phyloP scores from a whole-genome alignment of 1,284 basidiomycete species.

The Marasmius sp. region DNA sequence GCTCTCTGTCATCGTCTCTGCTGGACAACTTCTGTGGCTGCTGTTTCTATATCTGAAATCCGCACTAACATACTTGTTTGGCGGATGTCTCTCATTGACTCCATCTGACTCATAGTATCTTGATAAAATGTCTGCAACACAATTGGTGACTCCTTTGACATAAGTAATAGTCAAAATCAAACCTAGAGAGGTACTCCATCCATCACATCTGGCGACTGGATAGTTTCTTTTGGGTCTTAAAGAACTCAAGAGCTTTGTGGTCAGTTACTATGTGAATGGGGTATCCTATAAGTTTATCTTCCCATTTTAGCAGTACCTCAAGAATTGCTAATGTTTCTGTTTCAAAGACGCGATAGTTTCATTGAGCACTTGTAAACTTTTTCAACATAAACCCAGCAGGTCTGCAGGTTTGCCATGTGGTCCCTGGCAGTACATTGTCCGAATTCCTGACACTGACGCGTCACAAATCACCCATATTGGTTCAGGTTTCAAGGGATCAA shows the following conservation, averaged over 20 bases:
- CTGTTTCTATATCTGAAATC: no score
- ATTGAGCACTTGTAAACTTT: constrained; percentile 38
- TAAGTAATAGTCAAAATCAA: constrained; percentile 32
- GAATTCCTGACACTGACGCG: constrained; percentile 34
- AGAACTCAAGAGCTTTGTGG: constrained; percentile 35
- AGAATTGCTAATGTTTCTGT: constrained; percentile 36
- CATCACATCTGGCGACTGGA: constrained; percentile 27
- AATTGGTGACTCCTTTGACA: constrained; percentile 30
- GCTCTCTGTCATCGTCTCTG: no score
- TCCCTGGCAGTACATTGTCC: constrained; percentile 39
- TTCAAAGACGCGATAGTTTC: constrained; percentile 35
- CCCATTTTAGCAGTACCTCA: constrained; percentile 35
- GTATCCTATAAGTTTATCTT: constrained; percentile 32
- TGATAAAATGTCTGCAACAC: constrained; percentile 31
- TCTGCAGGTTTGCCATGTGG: constrained; percentile 30
- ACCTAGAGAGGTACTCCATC: constrained; percentile 32
- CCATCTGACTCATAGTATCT: constrained; percentile 30
- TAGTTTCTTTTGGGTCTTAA: constrained; percentile 22
- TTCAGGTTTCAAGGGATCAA: background rate
- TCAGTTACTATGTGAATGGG: constrained; percentile 34
- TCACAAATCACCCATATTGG: constrained; percentile 32
- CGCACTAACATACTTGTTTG: constrained; percentile 24
- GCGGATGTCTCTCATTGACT: constrained; percentile 12
- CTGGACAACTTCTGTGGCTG: no score
- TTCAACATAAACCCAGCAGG: constrained; percentile 40